Evolutionary conservation across 163 green algal species (phyloP).

Genomic region (Trebouxia gelatinosa): DNA sequence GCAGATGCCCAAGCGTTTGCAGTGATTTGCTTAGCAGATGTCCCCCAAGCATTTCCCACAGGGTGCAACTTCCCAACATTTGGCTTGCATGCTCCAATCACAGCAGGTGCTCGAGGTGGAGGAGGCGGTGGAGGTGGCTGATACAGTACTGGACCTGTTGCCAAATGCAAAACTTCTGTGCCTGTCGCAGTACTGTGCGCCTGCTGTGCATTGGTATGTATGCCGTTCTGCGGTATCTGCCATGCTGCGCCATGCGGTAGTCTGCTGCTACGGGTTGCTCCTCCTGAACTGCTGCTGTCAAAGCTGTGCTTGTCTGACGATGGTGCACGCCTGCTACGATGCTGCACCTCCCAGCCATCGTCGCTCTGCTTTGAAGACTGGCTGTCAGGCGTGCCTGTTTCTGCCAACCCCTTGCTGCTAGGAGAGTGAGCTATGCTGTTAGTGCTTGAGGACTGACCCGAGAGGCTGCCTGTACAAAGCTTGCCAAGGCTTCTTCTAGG

Average conservation of each 20-base stretch:
- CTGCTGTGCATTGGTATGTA: neutral
- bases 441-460: neutral
- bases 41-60: neutral
- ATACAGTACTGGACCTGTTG: neutral
- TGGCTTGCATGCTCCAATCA: neutral
- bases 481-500: neutral
- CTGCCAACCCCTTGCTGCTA: neutral
- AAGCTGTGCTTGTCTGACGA: neutral
- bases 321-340: neutral
- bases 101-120: neutral
- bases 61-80: neutral
- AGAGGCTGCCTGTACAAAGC: neutral
- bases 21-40: neutral
- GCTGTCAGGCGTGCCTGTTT: conserved; percentile 10
- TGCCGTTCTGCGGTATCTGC: neutral
- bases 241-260: neutral
- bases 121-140: conserved; percentile 12
- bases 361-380: neutral
- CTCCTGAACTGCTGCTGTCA: neutral
- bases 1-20: conserved; percentile 2
- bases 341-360: conserved; percentile 18
- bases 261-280: neutral
- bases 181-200: neutral
- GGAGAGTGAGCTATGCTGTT: neutral
- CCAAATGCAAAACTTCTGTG: conserved; percentile 3